A percentile compares a stretch with the other conserved stretches of the same genome.
These are phyloP conservation scores for Geotrichum citri-aurantii DNA, from an alignment of 1,139 yeast species.

Conservation along the genomic window DNA sequence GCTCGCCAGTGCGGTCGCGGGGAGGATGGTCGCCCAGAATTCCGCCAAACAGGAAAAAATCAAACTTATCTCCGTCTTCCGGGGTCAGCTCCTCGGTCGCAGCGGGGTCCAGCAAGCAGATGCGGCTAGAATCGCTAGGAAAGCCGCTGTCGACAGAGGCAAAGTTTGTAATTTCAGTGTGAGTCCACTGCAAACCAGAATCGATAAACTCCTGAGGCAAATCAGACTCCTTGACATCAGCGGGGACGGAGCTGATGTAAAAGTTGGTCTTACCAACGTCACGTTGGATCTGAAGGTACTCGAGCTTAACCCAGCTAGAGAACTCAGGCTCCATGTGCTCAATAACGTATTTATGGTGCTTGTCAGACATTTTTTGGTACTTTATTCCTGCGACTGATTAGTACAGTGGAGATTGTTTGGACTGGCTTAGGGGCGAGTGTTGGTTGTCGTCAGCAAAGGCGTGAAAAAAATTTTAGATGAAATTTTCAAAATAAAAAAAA, in stretches of 20 bases:
- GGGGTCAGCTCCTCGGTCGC: conserved; percentile 72
- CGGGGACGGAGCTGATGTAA: conserved; percentile 70
- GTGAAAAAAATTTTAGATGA: not conserved
- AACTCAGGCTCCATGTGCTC: conserved; percentile 98
- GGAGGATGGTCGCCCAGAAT: conserved; percentile 96
- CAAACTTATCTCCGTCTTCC: conserved; percentile 57
- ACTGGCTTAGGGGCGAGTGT: not conserved
- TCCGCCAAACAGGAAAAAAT: conserved; percentile 92
- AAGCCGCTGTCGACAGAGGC: conserved; percentile 39
- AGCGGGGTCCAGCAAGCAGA: conserved; percentile 84
- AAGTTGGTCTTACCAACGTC: conserved; percentile 79
- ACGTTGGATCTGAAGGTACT: conserved; percentile 71
- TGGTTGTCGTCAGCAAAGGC: not conserved
- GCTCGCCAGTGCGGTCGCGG: conserved; percentile 87
- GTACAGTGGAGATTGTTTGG: not conserved
- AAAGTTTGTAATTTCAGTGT: conserved; percentile 56
- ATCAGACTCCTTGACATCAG: conserved; percentile 45
- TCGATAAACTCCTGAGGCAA: conserved; percentile 58
- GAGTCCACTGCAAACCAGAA: conserved; percentile 77
- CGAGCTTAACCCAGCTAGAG: conserved; percentile 91
- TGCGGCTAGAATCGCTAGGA: conserved; percentile 42
- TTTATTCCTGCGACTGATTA: not conserved
- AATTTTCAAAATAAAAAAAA: no score
- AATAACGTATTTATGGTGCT: conserved; percentile 73
- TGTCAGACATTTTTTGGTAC: conserved; percentile 1